Evolutionary conservation across 1,284 basidiomycete species (phyloP).

Genomic region (Retiboletus flavoniger): DNA sequence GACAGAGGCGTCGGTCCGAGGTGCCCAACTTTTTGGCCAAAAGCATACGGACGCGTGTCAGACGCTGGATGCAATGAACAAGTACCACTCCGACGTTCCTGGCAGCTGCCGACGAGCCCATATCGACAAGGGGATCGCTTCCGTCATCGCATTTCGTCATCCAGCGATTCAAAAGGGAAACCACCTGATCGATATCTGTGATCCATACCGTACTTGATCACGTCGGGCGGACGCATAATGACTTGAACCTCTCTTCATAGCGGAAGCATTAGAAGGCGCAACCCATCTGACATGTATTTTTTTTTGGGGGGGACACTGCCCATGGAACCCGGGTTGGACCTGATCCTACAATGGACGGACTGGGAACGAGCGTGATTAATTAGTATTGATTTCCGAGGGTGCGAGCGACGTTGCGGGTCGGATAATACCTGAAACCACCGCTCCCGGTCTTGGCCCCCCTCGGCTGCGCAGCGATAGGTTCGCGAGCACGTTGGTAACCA

Average conservation of each 20-base stretch:
- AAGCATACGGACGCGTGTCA: not conserved
- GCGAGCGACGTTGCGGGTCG: not conserved
- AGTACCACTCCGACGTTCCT: slow-evolving; percentile 10
- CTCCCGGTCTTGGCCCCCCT: not conserved
- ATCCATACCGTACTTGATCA: slow-evolving; percentile 3
- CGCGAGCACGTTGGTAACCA: slow-evolving; percentile 12
- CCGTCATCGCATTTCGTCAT: slow-evolving; percentile 25
- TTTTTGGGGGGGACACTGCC: not conserved
- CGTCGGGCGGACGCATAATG: not conserved
- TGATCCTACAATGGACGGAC: too few species aligned
- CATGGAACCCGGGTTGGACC: not conserved
- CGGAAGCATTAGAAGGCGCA: slow-evolving; percentile 12
- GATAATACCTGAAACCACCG: slow-evolving; percentile 14
- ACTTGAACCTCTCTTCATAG: not conserved
- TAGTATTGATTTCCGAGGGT: slow-evolving; percentile 2
- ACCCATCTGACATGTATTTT: not conserved
- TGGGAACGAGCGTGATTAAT: too few species aligned
- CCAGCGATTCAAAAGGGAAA: not conserved
- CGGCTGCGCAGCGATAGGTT: slow-evolving; percentile 5
- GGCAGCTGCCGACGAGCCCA: not conserved
- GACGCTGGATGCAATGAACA: slow-evolving; percentile 2
- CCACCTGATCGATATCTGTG: slow-evolving; percentile 17
- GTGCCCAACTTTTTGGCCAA: not conserved
- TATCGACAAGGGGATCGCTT: not conserved
- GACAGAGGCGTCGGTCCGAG: slow-evolving; percentile 12